A percentile compares a stretch with the other conserved stretches of the same genome.
These are phyloP conservation scores for Dryas integrifolia DNA, from an alignment of 331 rosid genomes.

Conservation along the genomic window DNA sequence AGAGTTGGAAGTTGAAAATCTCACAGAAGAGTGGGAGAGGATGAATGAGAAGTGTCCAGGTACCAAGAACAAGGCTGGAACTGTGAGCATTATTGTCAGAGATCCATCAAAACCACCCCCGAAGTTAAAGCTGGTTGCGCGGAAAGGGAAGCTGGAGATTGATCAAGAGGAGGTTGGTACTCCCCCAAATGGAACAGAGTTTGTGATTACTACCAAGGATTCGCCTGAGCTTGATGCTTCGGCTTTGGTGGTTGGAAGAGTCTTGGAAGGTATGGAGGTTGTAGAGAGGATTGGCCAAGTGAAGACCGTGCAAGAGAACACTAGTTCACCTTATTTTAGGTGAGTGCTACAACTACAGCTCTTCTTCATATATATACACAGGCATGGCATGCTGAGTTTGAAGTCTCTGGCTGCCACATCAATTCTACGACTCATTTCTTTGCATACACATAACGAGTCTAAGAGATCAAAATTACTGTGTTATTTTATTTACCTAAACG, in stretches of 20 bases:
- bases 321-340: conserved; percentile 80
- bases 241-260: conserved; percentile 65
- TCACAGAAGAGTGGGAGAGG: conserved; percentile 67
- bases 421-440: too few species aligned
- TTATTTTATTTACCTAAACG: background rate
- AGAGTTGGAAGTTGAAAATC: conserved; percentile 43
- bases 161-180: conserved; percentile 72
- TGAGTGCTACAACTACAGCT: conserved; percentile 19
- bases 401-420: background rate
- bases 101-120: conserved; percentile 81
- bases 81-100: conserved; percentile 73
- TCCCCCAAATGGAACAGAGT: conserved; percentile 77
- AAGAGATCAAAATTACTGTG: background rate
- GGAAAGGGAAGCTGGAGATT: conserved; percentile 82
- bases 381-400: background rate
- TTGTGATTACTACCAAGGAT: conserved; percentile 57
- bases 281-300: conserved; percentile 65
- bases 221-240: conserved; percentile 73
- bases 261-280: conserved; percentile 69
- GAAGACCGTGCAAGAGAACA: conserved; percentile 76
- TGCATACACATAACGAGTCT: background rate
- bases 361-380: background rate
- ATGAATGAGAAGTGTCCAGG: conserved; percentile 51
- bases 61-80: conserved; percentile 68
- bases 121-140: conserved; percentile 66